Evolutionary conservation across 2,329 filamentous ascomycete species (phyloP).

Genomic region (Elsinoe batatas): DNA sequence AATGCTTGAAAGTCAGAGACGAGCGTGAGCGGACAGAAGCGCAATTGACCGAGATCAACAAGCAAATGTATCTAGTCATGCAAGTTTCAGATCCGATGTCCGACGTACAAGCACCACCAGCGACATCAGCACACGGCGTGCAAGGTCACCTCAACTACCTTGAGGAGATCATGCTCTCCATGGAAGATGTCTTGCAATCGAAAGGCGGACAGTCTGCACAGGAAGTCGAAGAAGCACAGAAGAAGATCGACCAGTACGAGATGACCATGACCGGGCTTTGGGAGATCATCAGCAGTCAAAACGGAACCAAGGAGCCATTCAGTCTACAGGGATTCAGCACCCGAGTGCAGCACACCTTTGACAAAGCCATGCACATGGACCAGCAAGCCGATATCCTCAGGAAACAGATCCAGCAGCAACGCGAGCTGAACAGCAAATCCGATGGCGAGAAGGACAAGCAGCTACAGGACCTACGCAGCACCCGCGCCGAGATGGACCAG

Average conservation of each 20-base stretch:
- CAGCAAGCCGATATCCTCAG: conserved; percentile 85
- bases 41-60: conserved; percentile 41
- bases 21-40: conserved; percentile 19
- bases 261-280: conserved; percentile 42
- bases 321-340: conserved; percentile 65
- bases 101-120: conserved; percentile 48
- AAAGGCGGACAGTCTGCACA: conserved; percentile 16
- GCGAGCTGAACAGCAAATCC: conserved; percentile 81
- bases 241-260: conserved; percentile 47
- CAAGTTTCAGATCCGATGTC: conserved; percentile 35
- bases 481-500: conserved; percentile 20
- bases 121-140: conserved; percentile 46
- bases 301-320: conserved; percentile 42
- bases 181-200: conserved; percentile 24
- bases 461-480: conserved; percentile 20
- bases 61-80: conserved; percentile 45
- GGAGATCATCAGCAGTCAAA: conserved; percentile 37
- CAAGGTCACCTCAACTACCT: conserved; percentile 61
- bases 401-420: conserved; percentile 89
- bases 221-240: conserved; percentile 19
- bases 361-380: conserved; percentile 64
- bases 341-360: conserved; percentile 70
- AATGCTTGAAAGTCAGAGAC: conserved; percentile 15
- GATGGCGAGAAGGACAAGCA: conserved; percentile 46
- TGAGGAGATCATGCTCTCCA: conserved; percentile 45